Evolutionary conservation across 441 rosid species (phyloP).

Genomic region (Erysimum pusillum): DNA sequence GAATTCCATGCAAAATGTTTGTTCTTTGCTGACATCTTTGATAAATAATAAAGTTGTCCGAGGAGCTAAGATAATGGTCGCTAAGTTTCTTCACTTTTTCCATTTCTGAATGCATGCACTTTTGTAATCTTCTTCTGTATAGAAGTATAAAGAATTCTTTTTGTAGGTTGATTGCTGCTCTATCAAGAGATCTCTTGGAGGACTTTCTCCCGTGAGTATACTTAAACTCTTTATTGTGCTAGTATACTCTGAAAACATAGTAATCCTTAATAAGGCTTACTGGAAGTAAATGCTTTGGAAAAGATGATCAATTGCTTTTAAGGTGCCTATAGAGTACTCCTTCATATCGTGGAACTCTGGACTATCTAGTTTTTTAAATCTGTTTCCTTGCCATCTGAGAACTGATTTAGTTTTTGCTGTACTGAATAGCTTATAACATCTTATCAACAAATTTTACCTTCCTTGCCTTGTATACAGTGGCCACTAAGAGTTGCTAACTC

Average conservation of each 20-base stretch:
- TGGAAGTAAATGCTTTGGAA: conserved; percentile 8
- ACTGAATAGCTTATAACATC: conserved; percentile 14
- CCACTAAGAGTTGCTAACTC: conserved; percentile 27
- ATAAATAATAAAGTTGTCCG: conserved; percentile 3
- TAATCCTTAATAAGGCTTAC: conserved; percentile 11
- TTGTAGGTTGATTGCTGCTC: conserved; percentile 85
- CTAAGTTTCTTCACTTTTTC: conserved; percentile 13
- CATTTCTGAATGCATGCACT: conserved; percentile 7
- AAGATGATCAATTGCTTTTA: conserved; percentile 26
- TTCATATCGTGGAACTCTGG: conserved; percentile 11
- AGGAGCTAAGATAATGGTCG: conserved; percentile 20
- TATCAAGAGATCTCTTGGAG: conserved; percentile 86
- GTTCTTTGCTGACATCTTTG: conserved; percentile 9
- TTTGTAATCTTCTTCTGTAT: conserved; percentile 14
- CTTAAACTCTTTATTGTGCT: conserved; percentile 33
- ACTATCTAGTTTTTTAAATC: neutral
- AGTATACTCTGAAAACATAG: conserved; percentile 18
- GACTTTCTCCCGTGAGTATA: conserved; percentile 80
- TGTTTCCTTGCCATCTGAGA: conserved; percentile 5
- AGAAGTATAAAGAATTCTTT: conserved; percentile 26
- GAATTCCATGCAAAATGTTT: conserved; percentile 6
- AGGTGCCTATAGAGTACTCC: conserved; percentile 2
- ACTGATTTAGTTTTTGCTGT: neutral
- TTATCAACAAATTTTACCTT: conserved; percentile 7
- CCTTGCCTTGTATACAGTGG: conserved; percentile 1